Conservation (phyloP, 805 yeast species). For the Candida broadrunensis region DNA sequence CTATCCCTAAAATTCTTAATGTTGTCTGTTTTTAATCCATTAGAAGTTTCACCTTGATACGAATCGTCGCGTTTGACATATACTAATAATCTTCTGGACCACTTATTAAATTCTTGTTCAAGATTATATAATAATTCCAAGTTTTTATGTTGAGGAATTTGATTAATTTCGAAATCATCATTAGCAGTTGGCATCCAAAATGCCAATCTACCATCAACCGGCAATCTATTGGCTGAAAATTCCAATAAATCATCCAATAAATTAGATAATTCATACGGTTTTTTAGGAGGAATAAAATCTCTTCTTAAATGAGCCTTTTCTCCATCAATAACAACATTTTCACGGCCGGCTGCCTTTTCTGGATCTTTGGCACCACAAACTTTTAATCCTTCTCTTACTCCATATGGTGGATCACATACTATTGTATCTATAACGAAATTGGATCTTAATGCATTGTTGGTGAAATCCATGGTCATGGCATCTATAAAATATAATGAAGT, state of each 20-base stretch:
- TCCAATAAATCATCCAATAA: slow-evolving; percentile 73
- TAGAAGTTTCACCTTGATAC: slow-evolving; percentile 48
- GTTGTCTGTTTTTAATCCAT: slow-evolving; percentile 43
- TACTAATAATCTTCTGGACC: slow-evolving; percentile 86
- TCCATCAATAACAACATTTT: slow-evolving; percentile 72
- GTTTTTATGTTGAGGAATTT: slow-evolving; percentile 75
- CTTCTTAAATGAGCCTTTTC: slow-evolving; percentile 69
- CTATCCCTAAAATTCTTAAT: slow-evolving; percentile 66
- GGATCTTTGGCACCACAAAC: slow-evolving; percentile 80
- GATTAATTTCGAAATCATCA: slow-evolving; percentile 67
- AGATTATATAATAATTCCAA: slow-evolving; percentile 69
- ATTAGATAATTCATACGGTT: slow-evolving; percentile 77
- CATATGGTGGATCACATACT: slow-evolving; percentile 96
- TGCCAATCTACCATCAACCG: slow-evolving; percentile 74
- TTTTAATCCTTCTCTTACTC: slow-evolving; percentile 92
- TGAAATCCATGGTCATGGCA: slow-evolving; percentile 88
- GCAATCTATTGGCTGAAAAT: slow-evolving; percentile 71
- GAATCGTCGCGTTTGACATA: slow-evolving; percentile 60
- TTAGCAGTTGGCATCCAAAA: slow-evolving; percentile 99
- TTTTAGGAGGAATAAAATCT: slow-evolving; percentile 90
- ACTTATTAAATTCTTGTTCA: slow-evolving; percentile 85
- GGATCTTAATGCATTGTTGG: slow-evolving; percentile 76
- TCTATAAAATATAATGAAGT: slow-evolving; percentile 62
- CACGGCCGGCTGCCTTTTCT: slow-evolving; percentile 70
- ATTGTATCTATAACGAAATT: slow-evolving; percentile 71